Base-by-base conservation (phyloP, 2,329 filamentous ascomycete genomes). In the Lachnellula willkommii region DNA sequence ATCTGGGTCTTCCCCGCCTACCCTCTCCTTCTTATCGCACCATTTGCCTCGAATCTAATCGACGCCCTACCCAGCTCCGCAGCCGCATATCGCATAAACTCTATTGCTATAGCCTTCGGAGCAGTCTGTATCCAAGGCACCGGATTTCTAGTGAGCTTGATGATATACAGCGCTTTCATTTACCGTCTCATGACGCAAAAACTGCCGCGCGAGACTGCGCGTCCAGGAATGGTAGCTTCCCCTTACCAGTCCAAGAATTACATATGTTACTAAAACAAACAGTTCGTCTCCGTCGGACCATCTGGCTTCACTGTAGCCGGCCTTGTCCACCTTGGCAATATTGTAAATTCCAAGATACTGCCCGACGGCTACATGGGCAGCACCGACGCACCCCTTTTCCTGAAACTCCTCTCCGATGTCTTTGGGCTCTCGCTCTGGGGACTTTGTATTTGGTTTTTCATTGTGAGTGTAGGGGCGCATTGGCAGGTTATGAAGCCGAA, bases 171-270 rank as follows among this genome's bases (percentile, higher is more conserved):
- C 1, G 88, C 90, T 50, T 94, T 92, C 68, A 82, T 95, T 50
- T 94, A 94, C 69, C 83, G 90, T 32, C 78, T 95, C 28, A 94
- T 94, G 89, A 93, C 89, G 0, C 88, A 93, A 66, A 94, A 94
- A 65, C 76, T 95, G 0, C 90, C 90, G 0, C 79, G 82, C 53
- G 89, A 93, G 66, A 84, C 80, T 43, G 79, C 90, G 20, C 81
- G 89, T 11, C 90, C 90, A 0, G 89, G 87, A 65, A 90, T 95
- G 56, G 77, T 78, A 64, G 59, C 72, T 22, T 36, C 37, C 9
- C 8, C 12, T 3, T 22, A 17, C 6, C 4, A 14, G 1, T 5
- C 32, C 28, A 32, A 20, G 17, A 12, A 1, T 43, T 17, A 35
- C n/a, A 37, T 5, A 53, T 12, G 28, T 12, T 53, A 22, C 58